Evolutionary conservation across 306 rosid genomes (phyloP), one percentile per base, ranked within the genome.

Genomic region (Prunus campanulata): DNA sequence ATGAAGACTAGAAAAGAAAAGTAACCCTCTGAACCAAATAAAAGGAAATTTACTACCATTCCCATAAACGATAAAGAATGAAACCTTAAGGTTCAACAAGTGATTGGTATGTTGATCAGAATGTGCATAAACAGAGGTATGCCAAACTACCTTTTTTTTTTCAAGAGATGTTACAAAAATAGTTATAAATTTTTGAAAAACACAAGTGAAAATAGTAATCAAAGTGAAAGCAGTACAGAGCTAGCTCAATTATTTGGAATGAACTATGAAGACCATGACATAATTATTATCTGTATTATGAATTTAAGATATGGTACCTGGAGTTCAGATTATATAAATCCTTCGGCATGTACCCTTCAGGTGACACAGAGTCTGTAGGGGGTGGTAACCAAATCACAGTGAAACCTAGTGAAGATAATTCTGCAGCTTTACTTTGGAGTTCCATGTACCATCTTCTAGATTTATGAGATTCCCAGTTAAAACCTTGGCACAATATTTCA

Each of bases 391-490:
- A 95, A 76, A 96, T 78, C 74, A 92, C 92, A 47, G 97, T 89
- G 72, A 92, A 88, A 82, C 99, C 99, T 81, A 90, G 79, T 48
- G 96, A 80, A 55, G 97, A 73, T 71, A 96, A 77, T 54, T 86
- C 90, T 64, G 87, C 80, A 76, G 88, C 91, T 82, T 86, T 91
- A 77, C 85, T 88, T 88, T 91, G 82, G 81, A 96, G 90, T 81
- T 89, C 93, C 86, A 79, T 46, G 86, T 91, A 96, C 98, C 99
- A 96, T 86, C 83, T 88, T 79, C 99, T 87, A 76, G 96, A 87
- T 83, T 91, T 96, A 84, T 91, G 84, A 72, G 99, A 96, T 84
- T 96, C 99, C 99, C 98, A 96, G 32, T 96, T 96, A 87, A 96
- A 96, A 35, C 96, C 98, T 88, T 96, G 99, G 90, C 99, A 96